phyloP scores from a whole-genome alignment of 371 early-diverging fungal genomes.

The Funneliformis caledonium region DNA sequence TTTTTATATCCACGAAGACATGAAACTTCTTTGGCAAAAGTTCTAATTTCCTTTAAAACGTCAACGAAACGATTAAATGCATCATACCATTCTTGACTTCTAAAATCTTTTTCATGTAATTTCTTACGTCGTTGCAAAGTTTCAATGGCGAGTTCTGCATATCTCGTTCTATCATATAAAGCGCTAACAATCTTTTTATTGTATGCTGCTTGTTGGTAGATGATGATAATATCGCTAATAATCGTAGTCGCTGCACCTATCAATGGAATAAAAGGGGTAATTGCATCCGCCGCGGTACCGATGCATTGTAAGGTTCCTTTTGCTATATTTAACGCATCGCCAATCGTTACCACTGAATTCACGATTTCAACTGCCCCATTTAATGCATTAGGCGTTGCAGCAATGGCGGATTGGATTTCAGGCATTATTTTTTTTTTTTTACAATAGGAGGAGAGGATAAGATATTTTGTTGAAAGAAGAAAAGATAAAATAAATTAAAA shows the following conservation, averaged over 20 bases:
- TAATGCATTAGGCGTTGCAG: background rate
- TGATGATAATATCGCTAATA: constrained; percentile 12
- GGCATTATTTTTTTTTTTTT: background rate
- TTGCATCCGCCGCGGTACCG: background rate
- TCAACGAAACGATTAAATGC: constrained; percentile 20
- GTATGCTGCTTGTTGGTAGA: constrained; percentile 27
- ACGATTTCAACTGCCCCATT: background rate
- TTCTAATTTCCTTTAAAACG: constrained; percentile 29
- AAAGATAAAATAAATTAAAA: no score
- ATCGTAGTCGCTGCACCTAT: background rate
- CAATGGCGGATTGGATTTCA: background rate
- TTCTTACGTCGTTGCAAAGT: constrained; percentile 22
- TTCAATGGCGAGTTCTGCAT: constrained; percentile 17
- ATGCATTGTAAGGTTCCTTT: background rate
- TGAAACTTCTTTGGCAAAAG: constrained; percentile 23
- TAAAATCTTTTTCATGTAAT: constrained; percentile 26
- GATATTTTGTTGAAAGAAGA: no score
- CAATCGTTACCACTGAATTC: background rate
- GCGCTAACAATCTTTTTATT: constrained; percentile 36
- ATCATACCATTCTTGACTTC: constrained; percentile 22
- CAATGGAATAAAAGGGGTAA: constrained; percentile 27
- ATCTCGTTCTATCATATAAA: constrained; percentile 28
- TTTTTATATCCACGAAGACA: constrained; percentile 24
- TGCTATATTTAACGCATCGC: background rate
- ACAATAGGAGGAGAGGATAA: no score